These are phyloP conservation scores for Tricholoma terreum DNA, from an alignment of 768 basidiomycete species.

Conservation along the genomic window DNA sequence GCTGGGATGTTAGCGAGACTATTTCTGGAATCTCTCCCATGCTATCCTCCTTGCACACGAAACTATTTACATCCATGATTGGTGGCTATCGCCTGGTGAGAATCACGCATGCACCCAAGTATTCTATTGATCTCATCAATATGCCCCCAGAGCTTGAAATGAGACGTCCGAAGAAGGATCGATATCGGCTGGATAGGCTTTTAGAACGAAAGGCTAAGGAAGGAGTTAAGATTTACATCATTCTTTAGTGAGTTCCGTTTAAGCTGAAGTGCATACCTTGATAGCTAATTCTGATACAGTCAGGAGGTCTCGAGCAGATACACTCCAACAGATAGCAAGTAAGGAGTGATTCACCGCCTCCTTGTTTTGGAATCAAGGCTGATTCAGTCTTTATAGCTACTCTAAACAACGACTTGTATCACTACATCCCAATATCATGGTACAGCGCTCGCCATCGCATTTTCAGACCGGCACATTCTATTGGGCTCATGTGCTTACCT, in stretches of 20 bases:
- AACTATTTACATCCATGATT: slow-evolving; percentile 93
- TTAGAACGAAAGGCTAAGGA: slow-evolving; percentile 90
- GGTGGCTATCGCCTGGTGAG: slow-evolving; percentile 92
- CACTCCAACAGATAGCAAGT: slow-evolving; percentile 93
- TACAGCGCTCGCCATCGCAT: slow-evolving; percentile 96
- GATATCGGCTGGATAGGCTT: slow-evolving; percentile 83
- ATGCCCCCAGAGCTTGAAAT: slow-evolving; percentile 66
- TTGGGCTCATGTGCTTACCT: slow-evolving; percentile 86
- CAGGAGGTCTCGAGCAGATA: slow-evolving; percentile 95
- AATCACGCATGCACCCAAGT: not conserved
- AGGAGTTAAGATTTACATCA: slow-evolving; percentile 94
- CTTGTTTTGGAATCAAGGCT: not conserved
- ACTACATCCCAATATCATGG: slow-evolving; percentile 90
- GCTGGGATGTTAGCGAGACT: slow-evolving; percentile 69
- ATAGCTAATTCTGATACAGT: slow-evolving; percentile 37
- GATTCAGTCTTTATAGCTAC: slow-evolving; percentile 48
- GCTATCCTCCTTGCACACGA: slow-evolving; percentile 89
- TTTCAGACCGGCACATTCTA: slow-evolving; percentile 97
- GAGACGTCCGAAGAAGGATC: slow-evolving; percentile 79
- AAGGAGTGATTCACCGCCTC: slow-evolving; percentile 23
- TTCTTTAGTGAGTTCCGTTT: slow-evolving; percentile 70
- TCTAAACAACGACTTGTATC: slow-evolving; percentile 77
- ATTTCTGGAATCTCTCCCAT: slow-evolving; percentile 95
- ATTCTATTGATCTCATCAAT: not conserved
- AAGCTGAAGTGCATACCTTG: not conserved